Evolutionary conservation across 1,284 basidiomycete species (phyloP), one percentile per base, ranked within the genome.

Genomic region (Volvariella surrecta): DNA sequence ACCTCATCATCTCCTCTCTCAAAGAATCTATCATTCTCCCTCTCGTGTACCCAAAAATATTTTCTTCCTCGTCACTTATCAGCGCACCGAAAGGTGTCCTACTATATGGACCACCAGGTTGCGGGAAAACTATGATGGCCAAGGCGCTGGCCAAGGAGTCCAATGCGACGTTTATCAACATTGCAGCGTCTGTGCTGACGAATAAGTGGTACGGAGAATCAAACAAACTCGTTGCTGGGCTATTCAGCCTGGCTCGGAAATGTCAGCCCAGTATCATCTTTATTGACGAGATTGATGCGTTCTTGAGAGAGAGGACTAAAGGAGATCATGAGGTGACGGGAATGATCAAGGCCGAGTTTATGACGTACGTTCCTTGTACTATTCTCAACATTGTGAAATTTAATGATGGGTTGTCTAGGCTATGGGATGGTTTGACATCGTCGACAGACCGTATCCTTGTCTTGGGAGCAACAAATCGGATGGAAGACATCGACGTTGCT

Each of bases 271-370:
- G 86, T 47, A 91, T 99, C 51, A 82, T 99, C 50, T 90, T 99
- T 44, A 82, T 99, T 46, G 96, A 99, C 57, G 96, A 99, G 63
- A 90, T 99, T 37, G 96, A 99, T 55, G 90, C 88, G 6, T 92
- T 99, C 63, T 68, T 99, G 61, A 72, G 95, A 45, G 91, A 97
- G 61, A 73, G 96, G 49, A 76, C 75, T 35, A 78, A 81, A 43
- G 85, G 86, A 9, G 96, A 99, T 57, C 96, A 99, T 62, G 96
- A 99, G 58, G 95, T 94, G 38, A 98, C 93, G 19, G 91, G 86
- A 3, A 98, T 98, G 93, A 96, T 99, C 82, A 99, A 99, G 68
- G 95, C 95, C 1, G 95, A 99, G 59, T 99, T 99, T 61, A 97
- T 99, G 94, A 96, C 92, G 82, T 91, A 63, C 54, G 88, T 68